A percentile compares a stretch with the other conserved stretches of the same genome.
These are phyloP conservation scores for Mucor lusitanicus DNA, from an alignment of 371 early-diverging fungal genomes.

Conservation along the genomic window DNA sequence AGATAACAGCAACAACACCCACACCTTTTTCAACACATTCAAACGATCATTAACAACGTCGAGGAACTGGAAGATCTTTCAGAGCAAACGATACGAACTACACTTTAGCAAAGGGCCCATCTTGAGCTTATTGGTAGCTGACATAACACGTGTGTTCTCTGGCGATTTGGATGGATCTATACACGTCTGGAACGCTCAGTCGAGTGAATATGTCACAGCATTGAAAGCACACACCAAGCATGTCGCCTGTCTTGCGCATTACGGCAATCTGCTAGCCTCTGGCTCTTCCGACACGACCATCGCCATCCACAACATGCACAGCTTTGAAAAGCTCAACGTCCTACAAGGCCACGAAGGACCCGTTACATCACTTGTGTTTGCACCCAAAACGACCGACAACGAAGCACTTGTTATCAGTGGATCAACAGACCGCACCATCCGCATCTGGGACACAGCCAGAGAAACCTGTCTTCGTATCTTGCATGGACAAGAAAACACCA, in stretches of 20 bases:
- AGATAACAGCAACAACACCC: not conserved
- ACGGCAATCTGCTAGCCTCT: slow-evolving; percentile 65
- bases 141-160: slow-evolving; percentile 56
- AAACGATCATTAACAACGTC: slow-evolving; percentile 14
- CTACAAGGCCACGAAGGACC: slow-evolving; percentile 17
- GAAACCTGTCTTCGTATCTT: slow-evolving; percentile 47
- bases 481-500: slow-evolving; percentile 27
- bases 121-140: slow-evolving; percentile 10
- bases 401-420: slow-evolving; percentile 56
- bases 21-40: slow-evolving; percentile 14
- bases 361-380: slow-evolving; percentile 17
- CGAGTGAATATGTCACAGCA: slow-evolving; percentile 21
- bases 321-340: not conserved
- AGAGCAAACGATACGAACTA: slow-evolving; percentile 13
- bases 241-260: slow-evolving; percentile 76
- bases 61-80: slow-evolving; percentile 15
- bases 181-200: slow-evolving; percentile 72
- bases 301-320: slow-evolving; percentile 3
- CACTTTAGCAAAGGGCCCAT: slow-evolving; percentile 21
- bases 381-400: not conserved
- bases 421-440: slow-evolving; percentile 77
- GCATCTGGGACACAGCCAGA: slow-evolving; percentile 65
- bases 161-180: slow-evolving; percentile 82
- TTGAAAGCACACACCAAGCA: slow-evolving; percentile 70
- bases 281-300: slow-evolving; percentile 73